Percentiles rank a stretch among this genome's conserved stretches.
These are phyloP conservation scores for Fusarium albosuccineum DNA, from an alignment of 2,329 filamentous ascomycete species.

Conservation along the genomic window DNA sequence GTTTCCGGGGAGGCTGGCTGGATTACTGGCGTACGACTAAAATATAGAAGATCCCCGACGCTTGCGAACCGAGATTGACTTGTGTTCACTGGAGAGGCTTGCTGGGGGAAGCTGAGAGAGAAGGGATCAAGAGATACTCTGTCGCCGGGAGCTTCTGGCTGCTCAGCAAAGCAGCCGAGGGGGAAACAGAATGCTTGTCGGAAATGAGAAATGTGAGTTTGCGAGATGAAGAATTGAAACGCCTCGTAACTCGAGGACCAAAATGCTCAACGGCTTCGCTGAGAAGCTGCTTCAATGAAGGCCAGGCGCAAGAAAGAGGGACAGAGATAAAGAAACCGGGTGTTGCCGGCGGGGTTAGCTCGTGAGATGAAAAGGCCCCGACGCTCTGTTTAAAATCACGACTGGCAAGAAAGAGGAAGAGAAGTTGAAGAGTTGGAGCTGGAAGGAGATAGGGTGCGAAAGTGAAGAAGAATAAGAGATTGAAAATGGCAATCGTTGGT, in stretches of 20 bases:
- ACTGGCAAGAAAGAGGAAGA: not conserved
- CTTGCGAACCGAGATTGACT: not conserved
- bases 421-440: not conserved
- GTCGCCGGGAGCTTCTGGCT: not conserved
- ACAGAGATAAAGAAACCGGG: conserved; percentile 25
- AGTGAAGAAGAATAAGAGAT: conserved; percentile 3
- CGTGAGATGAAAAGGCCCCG: conserved; percentile 5
- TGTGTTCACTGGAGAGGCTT: conserved; percentile 2
- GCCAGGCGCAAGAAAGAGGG: conserved; percentile 3
- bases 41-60: conserved; percentile 3
- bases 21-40: conserved; percentile 9
- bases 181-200: not conserved
- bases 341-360: conserved; percentile 29
- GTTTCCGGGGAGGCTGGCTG: not conserved
- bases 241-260: not conserved
- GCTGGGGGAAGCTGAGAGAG: not conserved
- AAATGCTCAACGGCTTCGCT: conserved; percentile 8
- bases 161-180: not conserved
- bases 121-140: not conserved
- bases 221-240: not conserved
- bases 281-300: conserved; percentile 19
- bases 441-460: not conserved
- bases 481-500: conserved; percentile 20
- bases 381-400: conserved; percentile 17
- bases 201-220: not conserved